Evolutionary conservation across 176 grass and related monocot genomes (phyloP).

Genomic region (Themeda triandra): DNA sequence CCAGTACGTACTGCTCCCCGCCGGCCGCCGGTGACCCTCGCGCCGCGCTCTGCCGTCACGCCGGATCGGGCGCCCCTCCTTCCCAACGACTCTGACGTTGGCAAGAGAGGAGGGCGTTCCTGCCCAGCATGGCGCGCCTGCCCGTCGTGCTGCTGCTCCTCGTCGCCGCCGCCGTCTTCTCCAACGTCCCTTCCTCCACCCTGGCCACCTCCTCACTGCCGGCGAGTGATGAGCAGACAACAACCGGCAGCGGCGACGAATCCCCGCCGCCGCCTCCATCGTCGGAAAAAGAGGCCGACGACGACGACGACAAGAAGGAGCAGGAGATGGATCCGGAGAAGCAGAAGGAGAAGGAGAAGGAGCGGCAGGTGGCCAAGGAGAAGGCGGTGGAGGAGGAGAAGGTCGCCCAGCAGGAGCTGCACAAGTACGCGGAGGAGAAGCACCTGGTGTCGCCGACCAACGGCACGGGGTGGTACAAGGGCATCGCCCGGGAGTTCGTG

Average conservation of each 20-base stretch:
- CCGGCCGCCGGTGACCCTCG: neutral
- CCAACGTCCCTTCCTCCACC: neutral
- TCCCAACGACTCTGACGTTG: constrained; percentile 5
- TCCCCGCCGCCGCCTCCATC: no score
- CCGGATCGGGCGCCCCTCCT: constrained; percentile 8
- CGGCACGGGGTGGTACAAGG: constrained; percentile 28
- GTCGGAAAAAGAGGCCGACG: no score
- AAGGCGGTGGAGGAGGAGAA: neutral
- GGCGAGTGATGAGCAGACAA: no score
- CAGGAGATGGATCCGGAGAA: no score
- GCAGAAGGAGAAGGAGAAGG: neutral
- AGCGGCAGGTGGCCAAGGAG: neutral
- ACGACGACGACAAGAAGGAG: no score
- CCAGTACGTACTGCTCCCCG: neutral
- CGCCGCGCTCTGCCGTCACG: no score
- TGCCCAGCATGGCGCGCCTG: no score
- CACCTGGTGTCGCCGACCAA: neutral
- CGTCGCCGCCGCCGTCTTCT: neutral
- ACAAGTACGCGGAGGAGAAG: neutral
- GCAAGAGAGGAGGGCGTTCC: constrained; percentile 1
- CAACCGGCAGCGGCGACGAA: no score
- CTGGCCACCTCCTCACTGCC: no score
- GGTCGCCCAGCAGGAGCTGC: neutral
- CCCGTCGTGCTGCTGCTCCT: neutral
- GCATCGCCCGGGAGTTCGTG: constrained; percentile 33